Base-by-base conservation (phyloP, 805 yeast genomes). In the Clavispora vitiphila region DNA sequence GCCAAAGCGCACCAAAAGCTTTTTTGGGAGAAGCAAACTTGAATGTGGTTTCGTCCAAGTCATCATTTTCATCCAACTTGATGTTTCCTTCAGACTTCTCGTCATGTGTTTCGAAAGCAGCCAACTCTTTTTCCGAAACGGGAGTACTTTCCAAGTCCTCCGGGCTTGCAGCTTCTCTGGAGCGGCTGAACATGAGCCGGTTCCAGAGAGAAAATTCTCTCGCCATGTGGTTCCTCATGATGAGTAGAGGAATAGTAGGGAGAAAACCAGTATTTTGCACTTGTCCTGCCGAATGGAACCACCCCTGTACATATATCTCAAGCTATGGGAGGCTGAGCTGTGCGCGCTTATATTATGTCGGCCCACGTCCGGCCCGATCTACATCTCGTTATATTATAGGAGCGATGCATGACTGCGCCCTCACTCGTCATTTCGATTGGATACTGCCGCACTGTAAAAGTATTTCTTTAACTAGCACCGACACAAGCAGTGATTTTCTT, bases 201-300 rank as follows among this genome's bases (percentile, higher is more conserved):
- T 52, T 52, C 56, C 56, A 52, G 15, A 52, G 37, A 10, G 54
- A 46, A 15, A 19, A 36, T 24, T 52, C 56, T 21, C 43, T 39
- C 8, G 52, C 50, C 27, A 46, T 19, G 25, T 50, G 51, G 22
- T 41, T 40, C 26, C 50, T 43, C 50, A 46, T 46, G 3, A 19
- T 16, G 8, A 11, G 14, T 12, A 9, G 24, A 18, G 8, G 8
- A 24, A 10, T 4, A 37, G 20, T 12, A 12, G 26, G 7, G 31
- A 29, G 10, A 15, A 10, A 8, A 16, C 10, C 3, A 15, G 15
- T 4, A n/a, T 9, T 12, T 14, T 26, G 9, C 15, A 18, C 16
- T 26, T n/a, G 30, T n/a, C n/a, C n/a, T n/a, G n/a, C n/a, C n/a
- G n/a, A n/a, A n/a, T n/a, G n/a, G n/a, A n/a, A n/a, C n/a, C n/a